Evolutionary conservation across 805 yeast genomes (phyloP).

Genomic region (Hanseniaspora osmophila): DNA sequence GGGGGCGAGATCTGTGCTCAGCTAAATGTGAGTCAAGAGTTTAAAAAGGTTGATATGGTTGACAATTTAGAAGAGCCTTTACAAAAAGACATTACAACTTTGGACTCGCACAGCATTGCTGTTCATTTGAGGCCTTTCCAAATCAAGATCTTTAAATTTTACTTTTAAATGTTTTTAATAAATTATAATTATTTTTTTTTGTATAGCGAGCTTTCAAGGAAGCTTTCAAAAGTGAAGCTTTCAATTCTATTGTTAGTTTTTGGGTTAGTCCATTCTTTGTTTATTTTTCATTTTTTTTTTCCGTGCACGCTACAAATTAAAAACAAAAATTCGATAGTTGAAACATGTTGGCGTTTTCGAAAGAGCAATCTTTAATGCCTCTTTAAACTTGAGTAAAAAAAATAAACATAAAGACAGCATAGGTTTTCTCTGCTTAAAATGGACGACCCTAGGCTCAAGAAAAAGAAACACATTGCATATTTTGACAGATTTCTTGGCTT

Average conservation of each 20-base stretch:
- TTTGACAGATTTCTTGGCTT: slow-evolving; percentile 5
- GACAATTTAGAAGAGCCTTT: slow-evolving; percentile 36
- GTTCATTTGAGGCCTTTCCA: slow-evolving; percentile 62
- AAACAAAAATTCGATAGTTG: too few relatives aligned
- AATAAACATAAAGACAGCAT: too few relatives aligned
- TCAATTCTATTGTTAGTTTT: too few relatives aligned
- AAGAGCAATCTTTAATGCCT: too few relatives aligned
- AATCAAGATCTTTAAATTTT: slow-evolving; percentile 35
- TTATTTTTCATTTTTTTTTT: too few relatives aligned
- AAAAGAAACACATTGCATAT: not conserved
- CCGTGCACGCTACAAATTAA: too few relatives aligned
- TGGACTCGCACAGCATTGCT: slow-evolving; percentile 27
- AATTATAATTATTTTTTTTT: slow-evolving; percentile 27
- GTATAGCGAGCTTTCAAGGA: too few relatives aligned
- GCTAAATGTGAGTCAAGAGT: slow-evolving; percentile 26
- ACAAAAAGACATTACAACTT: slow-evolving; percentile 23
- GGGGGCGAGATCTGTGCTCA: slow-evolving; percentile 61
- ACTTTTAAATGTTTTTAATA: slow-evolving; percentile 35
- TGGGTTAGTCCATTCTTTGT: too few relatives aligned
- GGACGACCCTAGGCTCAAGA: not conserved
- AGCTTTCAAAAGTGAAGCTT: too few relatives aligned
- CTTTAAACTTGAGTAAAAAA: too few relatives aligned
- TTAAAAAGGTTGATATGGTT: slow-evolving; percentile 38
- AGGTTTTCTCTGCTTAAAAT: slow-evolving; percentile 18
- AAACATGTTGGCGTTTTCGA: too few relatives aligned